Base-by-base conservation (phyloP, 179 eudicot genomes). In the Corrigiola litoralis region DNA sequence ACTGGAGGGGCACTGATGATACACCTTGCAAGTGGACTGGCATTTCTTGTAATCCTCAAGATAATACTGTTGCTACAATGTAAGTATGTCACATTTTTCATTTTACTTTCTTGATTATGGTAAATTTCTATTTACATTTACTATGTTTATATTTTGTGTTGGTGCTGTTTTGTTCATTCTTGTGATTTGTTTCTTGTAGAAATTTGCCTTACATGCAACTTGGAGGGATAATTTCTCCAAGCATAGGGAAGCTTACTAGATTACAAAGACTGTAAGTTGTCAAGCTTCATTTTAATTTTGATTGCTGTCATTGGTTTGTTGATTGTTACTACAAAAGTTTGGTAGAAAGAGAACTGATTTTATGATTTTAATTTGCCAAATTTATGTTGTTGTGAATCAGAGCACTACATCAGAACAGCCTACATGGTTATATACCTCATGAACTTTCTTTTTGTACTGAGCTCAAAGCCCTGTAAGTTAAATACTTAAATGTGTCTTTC, bases 1-100 rank as follows among this genome's bases (percentile, higher is more conserved):
- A 79, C 60, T 94, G 97, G 99, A 86, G 63, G 24, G 87, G 81
- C 63, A 74, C 77, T 67, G 97, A 94, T 79, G 85, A 76, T 55
- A 68, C 88, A 41, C 99, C 99, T 20, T 94, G 99, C 48, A 34
- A 72, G n/a, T 94, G 99, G 99, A 90, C 78, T 83, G 99, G 99
- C 45, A 77, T 94, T 70, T 70, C 94, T 61, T 94, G 99, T 73
- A 57, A 80, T 61, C 77, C 86, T 1, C 57, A 78, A 33, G 91
- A 83, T 73, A 82, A 83, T 63, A 80, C 69, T 52, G 97, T 94
- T 72, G 61, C 63, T 36, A 80, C 87, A 28, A 84, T 94, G 97
- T 94, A 86, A 58, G 84, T 37, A 18, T 24, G 23, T 40, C 55
- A 14, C 40, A 11, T 42, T 31, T 72, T 58, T 9, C 20, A 4